These are phyloP conservation scores for Priceomyces castillae DNA, from an alignment of 805 yeast genomes.

Conservation along the genomic window DNA sequence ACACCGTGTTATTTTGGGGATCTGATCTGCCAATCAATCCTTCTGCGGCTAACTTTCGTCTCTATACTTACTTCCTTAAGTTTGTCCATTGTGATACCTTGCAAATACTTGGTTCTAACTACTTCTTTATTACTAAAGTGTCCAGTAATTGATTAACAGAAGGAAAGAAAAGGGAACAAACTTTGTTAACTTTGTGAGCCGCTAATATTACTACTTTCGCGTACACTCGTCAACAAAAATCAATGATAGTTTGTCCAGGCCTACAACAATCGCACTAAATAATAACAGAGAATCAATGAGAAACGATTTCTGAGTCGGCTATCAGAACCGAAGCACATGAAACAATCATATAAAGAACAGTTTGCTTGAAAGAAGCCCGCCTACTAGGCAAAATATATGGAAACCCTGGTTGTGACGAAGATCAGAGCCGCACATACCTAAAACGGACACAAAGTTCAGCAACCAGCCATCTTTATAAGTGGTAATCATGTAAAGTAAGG, in stretches of 20 bases:
- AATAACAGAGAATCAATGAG: background rate
- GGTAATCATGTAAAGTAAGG: background rate
- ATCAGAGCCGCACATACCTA: slow-evolving; percentile 2
- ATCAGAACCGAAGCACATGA: too few relatives aligned
- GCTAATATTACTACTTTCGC: slow-evolving; percentile 4
- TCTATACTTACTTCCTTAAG: slow-evolving; percentile 53
- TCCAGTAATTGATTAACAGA: slow-evolving; percentile 1
- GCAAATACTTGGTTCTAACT: slow-evolving; percentile 3
- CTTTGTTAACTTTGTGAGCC: slow-evolving; percentile 1
- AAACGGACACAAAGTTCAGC: slow-evolving; percentile 4
- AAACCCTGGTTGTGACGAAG: too few relatives aligned
- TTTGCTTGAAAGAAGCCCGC: background rate
- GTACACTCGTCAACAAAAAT: slow-evolving; percentile 6
- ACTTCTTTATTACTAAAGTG: slow-evolving; percentile 1
- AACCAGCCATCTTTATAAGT: slow-evolving; percentile 11
- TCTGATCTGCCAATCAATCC: background rate
- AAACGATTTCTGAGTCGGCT: too few relatives aligned
- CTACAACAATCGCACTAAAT: background rate
- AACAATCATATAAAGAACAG: too few relatives aligned
- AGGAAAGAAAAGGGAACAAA: slow-evolving; percentile 2
- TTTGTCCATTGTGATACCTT: slow-evolving; percentile 47
- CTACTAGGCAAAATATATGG: too few relatives aligned
- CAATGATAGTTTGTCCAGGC: background rate
- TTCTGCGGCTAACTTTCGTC: background rate
- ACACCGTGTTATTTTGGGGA: background rate